phyloP scores from a whole-genome alignment of 2,329 filamentous ascomycete genomes.

The Annulohypoxylon truncatum region DNA sequence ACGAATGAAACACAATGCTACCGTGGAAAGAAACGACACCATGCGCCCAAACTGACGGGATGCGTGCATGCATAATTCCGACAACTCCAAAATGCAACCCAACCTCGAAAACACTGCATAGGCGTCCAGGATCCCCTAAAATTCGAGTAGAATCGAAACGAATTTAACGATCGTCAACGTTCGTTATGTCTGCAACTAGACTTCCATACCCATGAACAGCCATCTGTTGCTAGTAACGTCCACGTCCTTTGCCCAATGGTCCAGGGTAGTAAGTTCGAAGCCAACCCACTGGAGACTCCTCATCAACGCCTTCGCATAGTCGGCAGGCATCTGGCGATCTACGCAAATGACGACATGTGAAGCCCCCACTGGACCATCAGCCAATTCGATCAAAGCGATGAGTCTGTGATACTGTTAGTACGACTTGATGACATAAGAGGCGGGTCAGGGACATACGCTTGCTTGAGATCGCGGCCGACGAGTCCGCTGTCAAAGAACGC shows the following conservation, averaged over 20 bases:
- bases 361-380: conserved; percentile 80
- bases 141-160: conserved; percentile 16
- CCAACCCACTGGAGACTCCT: conserved; percentile 94
- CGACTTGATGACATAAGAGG: conserved; percentile 18
- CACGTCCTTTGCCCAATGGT: conserved; percentile 74
- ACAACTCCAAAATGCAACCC: conserved; percentile 35
- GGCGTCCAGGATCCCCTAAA: conserved; percentile 15
- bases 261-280: conserved; percentile 84
- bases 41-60: conserved; percentile 24
- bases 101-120: conserved; percentile 9
- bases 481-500: conserved; percentile 84
- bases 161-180: conserved; percentile 20
- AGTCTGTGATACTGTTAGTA: conserved; percentile 66
- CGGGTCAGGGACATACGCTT: conserved; percentile 72
- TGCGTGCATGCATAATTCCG: conserved; percentile 20
- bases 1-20: too few relatives aligned
- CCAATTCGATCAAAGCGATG: conserved; percentile 90
- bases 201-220: conserved; percentile 90
- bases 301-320: conserved; percentile 74
- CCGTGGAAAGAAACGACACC: conserved; percentile 27
- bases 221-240: conserved; percentile 80
- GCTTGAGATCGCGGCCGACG: conserved; percentile 82
- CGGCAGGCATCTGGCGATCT: conserved; percentile 73
- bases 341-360: conserved; percentile 83
- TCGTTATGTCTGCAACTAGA: conserved; percentile 59